Base-by-base conservation (phyloP, 2,329 filamentous ascomycete genomes). In the Fonsecaea pedrosoi region DNA sequence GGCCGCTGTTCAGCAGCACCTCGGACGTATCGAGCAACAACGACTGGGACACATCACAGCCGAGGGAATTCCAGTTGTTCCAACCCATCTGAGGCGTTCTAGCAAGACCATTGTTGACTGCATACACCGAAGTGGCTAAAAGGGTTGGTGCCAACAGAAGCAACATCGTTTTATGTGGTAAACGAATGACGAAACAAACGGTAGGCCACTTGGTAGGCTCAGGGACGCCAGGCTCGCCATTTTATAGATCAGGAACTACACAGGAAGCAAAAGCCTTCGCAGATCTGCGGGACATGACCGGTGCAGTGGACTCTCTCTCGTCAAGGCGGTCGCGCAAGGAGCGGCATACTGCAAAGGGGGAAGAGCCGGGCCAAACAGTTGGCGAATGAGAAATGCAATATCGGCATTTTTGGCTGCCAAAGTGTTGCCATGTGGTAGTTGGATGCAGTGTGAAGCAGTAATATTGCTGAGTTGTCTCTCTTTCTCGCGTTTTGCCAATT, bases 41-140 rank as follows among this genome's bases (percentile, higher is more conserved):
- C 15, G 77, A 75, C 58, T 83, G 80, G 61, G 79, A 76, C 45
- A 86, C 79, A 63, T 83, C 75, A 71, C 83, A 85, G 7, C 75
- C 78, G 66, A 83, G 81, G 4, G 82, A 79, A 67, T 82, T 83
- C 80, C 79, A 81, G 32, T 77, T 78, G 70, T 80, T 77, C 78
- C 81, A 83, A 13, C 82, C 81, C 71, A 83, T 78, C 67, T 79
- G 79, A n/a, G 79, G 79, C 13, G 78, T 80, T 34, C 72, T 65
- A 34, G 79, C 79, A 5, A 81, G 73, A 7, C 79, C 79, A 78
- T 81, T 81, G 62, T 80, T 74, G 60, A 78, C 70, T 7, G 77
- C 77, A 54, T 53, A 54, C 6, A 69, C 73, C 50, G 60, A 21
- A 18, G 15, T 56, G 32, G 54, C 54, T 3, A 69, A 55, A 59